Percentiles rank a stretch among this genome's conserved stretches.
Evolutionary conservation across 1,139 yeast genomes (phyloP).

Genomic region (Lodderomyces metapsilosis): DNA sequence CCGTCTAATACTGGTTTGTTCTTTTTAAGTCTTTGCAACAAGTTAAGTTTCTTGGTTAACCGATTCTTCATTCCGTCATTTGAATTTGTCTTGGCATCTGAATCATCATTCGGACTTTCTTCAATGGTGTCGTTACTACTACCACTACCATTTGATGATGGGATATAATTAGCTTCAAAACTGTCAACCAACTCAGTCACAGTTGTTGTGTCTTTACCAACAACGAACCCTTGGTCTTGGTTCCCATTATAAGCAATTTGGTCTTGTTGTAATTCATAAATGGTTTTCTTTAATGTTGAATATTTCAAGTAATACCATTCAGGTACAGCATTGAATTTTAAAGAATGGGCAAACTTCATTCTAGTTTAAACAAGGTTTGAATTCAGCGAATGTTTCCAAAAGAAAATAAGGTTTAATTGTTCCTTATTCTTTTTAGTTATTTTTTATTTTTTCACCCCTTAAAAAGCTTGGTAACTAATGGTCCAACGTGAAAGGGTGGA

Average conservation of each 20-base stretch:
- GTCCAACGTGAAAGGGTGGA: too few relatives aligned
- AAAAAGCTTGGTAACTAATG: too few relatives aligned
- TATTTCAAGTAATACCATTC: constrained; percentile 78
- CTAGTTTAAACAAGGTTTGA: too few relatives aligned
- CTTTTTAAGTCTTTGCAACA: constrained; percentile 9
- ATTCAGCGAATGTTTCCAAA: not conserved
- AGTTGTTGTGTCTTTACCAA: constrained; percentile 21
- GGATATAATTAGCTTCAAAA: constrained; percentile 6
- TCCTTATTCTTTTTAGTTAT: too few relatives aligned
- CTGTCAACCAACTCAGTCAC: constrained; percentile 28
- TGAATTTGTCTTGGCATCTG: constrained; percentile 1
- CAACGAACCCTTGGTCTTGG: constrained; percentile 27
- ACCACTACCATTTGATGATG: constrained; percentile 1
- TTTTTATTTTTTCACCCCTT: too few relatives aligned
- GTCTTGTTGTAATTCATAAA: constrained; percentile 48
- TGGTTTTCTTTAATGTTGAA: constrained; percentile 59
- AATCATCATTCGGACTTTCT: not conserved
- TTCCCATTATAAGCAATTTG: constrained; percentile 24
- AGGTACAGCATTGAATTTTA: constrained; percentile 78
- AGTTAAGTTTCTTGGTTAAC: constrained; percentile 11
- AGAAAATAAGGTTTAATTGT: not conserved
- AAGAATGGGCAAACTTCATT: constrained; percentile 77
- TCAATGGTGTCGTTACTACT: constrained; percentile 10
- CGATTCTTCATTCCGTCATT: constrained; percentile 12
- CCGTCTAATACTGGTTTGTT: not conserved